Conservation (phyloP, 1,284 basidiomycete species). For the Rhodotorula sp. region DNA sequence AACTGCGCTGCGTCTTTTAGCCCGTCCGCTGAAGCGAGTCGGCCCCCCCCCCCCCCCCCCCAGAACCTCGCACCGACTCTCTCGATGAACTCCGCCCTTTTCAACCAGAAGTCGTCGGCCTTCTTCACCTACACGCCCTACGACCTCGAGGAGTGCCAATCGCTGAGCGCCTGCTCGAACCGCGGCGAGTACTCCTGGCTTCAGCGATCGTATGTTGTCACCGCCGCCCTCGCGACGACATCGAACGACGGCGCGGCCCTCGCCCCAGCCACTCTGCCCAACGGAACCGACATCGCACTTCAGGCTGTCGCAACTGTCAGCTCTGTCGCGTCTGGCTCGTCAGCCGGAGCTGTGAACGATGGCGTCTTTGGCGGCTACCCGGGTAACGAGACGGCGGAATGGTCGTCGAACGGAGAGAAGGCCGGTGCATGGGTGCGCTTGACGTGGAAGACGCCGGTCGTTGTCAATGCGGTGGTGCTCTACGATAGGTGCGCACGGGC, state of each 20-base stretch:
- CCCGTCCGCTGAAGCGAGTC: too few species aligned
- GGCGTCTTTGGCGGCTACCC: constrained; percentile 33
- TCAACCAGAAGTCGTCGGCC: constrained; percentile 22
- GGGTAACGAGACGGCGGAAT: constrained; percentile 26
- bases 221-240: not conserved
- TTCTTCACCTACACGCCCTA: constrained; percentile 37
- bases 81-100: not conserved
- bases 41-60: too few species aligned
- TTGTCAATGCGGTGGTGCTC: constrained; percentile 1
- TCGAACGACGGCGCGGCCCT: not conserved
- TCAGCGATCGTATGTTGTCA: constrained; percentile 30
- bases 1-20: too few species aligned
- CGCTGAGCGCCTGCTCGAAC: constrained; percentile 19
- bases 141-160: constrained; percentile 33
- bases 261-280: not conserved
- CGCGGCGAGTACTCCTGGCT: constrained; percentile 36
- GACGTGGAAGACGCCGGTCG: not conserved
- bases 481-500: constrained; percentile 21
- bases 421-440: constrained; percentile 2
- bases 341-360: constrained; percentile 17
- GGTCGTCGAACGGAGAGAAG: constrained; percentile 4
- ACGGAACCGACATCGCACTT: constrained; percentile 8
- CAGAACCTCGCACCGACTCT: constrained; percentile 23
- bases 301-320: not conserved
- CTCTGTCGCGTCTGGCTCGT: not conserved